These are phyloP conservation scores for Lentinula lateritia DNA, from an alignment of 768 basidiomycete species.

Conservation along the genomic window DNA sequence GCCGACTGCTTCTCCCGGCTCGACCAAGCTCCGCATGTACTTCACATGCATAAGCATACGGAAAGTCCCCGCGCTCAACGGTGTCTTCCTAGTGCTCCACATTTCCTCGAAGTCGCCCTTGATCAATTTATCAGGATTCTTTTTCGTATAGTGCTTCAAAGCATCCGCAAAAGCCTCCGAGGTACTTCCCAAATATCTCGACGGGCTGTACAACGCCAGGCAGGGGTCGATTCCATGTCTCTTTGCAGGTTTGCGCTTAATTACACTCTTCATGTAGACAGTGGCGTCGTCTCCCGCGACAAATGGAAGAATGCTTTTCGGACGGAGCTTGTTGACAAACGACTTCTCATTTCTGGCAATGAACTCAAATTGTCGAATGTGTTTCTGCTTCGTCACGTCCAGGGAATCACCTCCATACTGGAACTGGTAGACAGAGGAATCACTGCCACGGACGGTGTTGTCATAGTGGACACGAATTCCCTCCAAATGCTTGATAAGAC, in stretches of 20 bases:
- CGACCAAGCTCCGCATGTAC: slow-evolving; percentile 89
- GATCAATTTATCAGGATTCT: slow-evolving; percentile 54
- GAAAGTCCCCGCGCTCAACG: slow-evolving; percentile 57
- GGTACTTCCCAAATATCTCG: slow-evolving; percentile 78
- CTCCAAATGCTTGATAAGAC: slow-evolving; percentile 97
- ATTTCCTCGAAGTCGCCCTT: slow-evolving; percentile 30
- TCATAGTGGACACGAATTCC: slow-evolving; percentile 97
- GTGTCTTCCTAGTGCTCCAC: slow-evolving; percentile 40
- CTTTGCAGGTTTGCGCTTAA: slow-evolving; percentile 55
- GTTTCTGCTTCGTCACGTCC: slow-evolving; percentile 96
- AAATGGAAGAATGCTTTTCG: slow-evolving; percentile 50
- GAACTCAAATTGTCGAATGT: slow-evolving; percentile 91
- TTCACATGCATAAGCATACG: slow-evolving; percentile 82
- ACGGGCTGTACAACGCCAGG: slow-evolving; percentile 73
- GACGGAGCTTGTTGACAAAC: slow-evolving; percentile 66
- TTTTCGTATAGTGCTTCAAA: slow-evolving; percentile 71
- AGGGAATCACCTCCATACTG: slow-evolving; percentile 94
- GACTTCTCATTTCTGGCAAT: slow-evolving; percentile 81
- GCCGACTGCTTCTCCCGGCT: slow-evolving; percentile 98
- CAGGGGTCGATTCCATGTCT: slow-evolving; percentile 65
- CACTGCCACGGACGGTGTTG: slow-evolving; percentile 94
- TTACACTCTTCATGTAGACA: slow-evolving; percentile 82
- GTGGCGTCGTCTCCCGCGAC: slow-evolving; percentile 61
- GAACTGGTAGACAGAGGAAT: slow-evolving; percentile 92
- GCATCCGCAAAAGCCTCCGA: slow-evolving; percentile 88